phyloP scores from a whole-genome alignment of 495 filamentous ascomycete species.

The Neurospora sp. region DNA sequence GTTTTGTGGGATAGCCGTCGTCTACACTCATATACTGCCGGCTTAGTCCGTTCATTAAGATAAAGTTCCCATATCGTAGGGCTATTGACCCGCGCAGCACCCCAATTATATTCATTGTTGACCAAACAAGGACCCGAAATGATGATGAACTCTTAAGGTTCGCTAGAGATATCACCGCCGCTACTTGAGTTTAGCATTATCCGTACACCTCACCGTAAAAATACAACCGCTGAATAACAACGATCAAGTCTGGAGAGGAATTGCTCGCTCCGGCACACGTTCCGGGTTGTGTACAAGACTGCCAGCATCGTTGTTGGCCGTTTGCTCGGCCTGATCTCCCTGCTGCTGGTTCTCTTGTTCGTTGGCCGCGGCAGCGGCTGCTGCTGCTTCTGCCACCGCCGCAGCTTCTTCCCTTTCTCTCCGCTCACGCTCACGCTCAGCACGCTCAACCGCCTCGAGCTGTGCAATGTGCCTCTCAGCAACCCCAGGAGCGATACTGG shows the following conservation, averaged over 20 bases:
- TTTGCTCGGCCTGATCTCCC: not conserved
- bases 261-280: not conserved
- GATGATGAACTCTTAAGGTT: not conserved
- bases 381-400: conserved; percentile 16
- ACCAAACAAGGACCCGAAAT: not conserved
- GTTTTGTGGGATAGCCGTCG: not conserved
- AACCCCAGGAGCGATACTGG: conserved; percentile 74
- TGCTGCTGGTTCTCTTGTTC: not conserved
- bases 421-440: conserved; percentile 34
- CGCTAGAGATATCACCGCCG: not conserved
- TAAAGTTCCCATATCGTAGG: not conserved
- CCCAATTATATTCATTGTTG: not conserved
- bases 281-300: not conserved
- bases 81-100: not conserved
- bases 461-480: conserved; percentile 73
- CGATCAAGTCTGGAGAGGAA: not conserved
- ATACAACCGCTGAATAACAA: not conserved
- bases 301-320: not conserved
- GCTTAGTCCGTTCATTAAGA: not conserved
- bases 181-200: not conserved
- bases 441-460: conserved; percentile 51
- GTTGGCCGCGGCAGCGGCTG: conserved; percentile 5
- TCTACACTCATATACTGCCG: not conserved
- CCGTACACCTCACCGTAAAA: not conserved
- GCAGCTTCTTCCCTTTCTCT: conserved; percentile 38